Evolutionary conservation across 495 filamentous ascomycete species (phyloP).

Genomic region (Penicillium samsonianum): DNA sequence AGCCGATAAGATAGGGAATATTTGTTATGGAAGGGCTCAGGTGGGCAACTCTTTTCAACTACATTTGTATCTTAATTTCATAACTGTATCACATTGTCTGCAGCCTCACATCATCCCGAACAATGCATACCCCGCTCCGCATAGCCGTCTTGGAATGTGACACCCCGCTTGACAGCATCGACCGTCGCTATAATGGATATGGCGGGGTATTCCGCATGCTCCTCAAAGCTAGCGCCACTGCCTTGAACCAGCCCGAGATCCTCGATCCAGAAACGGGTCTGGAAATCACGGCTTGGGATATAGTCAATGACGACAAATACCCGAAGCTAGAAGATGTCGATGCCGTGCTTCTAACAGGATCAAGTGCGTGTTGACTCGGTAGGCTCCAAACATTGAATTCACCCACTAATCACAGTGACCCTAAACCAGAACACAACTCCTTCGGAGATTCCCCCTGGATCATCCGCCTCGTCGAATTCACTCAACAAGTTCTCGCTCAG

Average conservation of each 20-base stretch:
- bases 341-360: conserved; percentile 79
- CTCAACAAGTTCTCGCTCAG: conserved; percentile 56
- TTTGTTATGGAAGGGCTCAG: neutral
- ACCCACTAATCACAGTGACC: neutral
- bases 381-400: neutral
- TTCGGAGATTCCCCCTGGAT: conserved; percentile 79
- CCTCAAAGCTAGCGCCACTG: conserved; percentile 53
- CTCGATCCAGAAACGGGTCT: conserved; percentile 50
- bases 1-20: neutral
- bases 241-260: conserved; percentile 30
- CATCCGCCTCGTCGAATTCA: conserved; percentile 69
- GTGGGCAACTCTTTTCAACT: too few species aligned
- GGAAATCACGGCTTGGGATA: conserved; percentile 64
- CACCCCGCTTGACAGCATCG: conserved; percentile 57
- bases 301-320: conserved; percentile 61
- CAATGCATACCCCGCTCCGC: conserved; percentile 60
- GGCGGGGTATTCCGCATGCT: conserved; percentile 69
- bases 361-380: conserved; percentile 41
- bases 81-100: neutral
- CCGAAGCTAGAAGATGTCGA: conserved; percentile 74
- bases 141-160: conserved; percentile 87
- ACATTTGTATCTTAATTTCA: neutral
- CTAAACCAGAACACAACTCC: conserved; percentile 51
- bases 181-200: conserved; percentile 69
- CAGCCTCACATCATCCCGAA: conserved; percentile 1